Base-by-base conservation (phyloP, 2,329 filamentous ascomycete species). In the Cladosporium sp. region DNA sequence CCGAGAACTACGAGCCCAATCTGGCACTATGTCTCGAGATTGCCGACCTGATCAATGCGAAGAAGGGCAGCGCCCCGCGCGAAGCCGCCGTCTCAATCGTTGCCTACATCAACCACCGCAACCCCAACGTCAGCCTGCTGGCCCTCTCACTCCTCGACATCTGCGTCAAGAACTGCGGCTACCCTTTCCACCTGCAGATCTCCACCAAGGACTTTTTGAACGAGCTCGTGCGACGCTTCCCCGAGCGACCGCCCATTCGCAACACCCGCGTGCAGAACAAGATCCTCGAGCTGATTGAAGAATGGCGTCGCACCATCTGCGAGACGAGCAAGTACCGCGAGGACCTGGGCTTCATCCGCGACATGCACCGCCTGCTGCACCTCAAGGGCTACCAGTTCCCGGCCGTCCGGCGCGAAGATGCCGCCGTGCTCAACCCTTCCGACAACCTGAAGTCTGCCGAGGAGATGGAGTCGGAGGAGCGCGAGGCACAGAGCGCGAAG, bases 111-210 rank as follows among this genome's bases (percentile, higher is more conserved):
- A 99, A 99, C 81, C 92, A 96, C 79, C 91, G 95, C 77, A 99
- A 98, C 77, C 91, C 93, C 67, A 98, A 97, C 79, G 92, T 99
- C 71, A 91, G 93, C 67, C 83, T 99, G 70, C 86, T 98, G 66
- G 94, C 95, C 66, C 85, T 98, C 75, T 89, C 84, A 74, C 87
- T 99, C 71, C 91, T 99, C 76, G 95, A 99, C 78, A 98, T 98
- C 69, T 98, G 95, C 79, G 95, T 98, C 79, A 99, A 99, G 84
- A 99, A 99, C 82, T 99, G 95, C 85, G 95, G 95, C 73, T 99
- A 99, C 77, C 93, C 95, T 1, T 99, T 99, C 79, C 95, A 99
- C 76, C 88, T 99, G 66, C 95, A 99, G 80, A 97, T 99, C 76
- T 93, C 91, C 79, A 98, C 95, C 71, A 99, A 99, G 79, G 95